Base-by-base conservation (phyloP, 176 grass and related monocot species). In the Aegilops sharonensis region DNA sequence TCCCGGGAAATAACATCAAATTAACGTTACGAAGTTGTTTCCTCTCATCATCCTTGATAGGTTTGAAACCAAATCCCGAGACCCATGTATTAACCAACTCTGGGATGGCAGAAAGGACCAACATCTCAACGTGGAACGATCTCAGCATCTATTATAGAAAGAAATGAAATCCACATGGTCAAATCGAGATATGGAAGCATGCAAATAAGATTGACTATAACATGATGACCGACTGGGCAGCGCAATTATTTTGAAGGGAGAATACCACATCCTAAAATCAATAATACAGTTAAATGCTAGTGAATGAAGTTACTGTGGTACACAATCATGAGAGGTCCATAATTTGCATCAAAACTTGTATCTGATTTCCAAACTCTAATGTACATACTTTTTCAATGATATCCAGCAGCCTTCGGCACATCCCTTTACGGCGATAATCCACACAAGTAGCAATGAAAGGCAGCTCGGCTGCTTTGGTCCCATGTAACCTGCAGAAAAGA, bases 1-100 rank as follows among this genome's bases (percentile, higher is more conserved):
- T 86, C 30, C 92, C 94, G 79, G 97, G 97, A 93, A 99, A 94
- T 57, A 96, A 85, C 97, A 99, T 94, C 78, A 99, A 95, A 52
- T 90, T 96, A 42, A 99, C 56, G 37, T 94, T 78, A 85, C 82
- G 80, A 15, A 99, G 88, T 30, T 87, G 85, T 62, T 92, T 91
- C 72, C 81, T 94, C 78, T 99, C 97, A 75, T 81, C 63, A 75
- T 99, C 83, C 75, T 89, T 76, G 11, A 99, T 94, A 71, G 92
- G 87, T 88, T 92, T 99, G 84, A 99, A 99, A 57, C 89, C 97
- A 74, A 99, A 99, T 85, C 94, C 94, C 23, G 87, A 94, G 56
- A 90, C 87, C 97, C 97, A 99, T 89, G 97, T 99, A 85, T 85
- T 90, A 80, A 99, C 94, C 77, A 96, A 75, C 77, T 94, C 87